phyloP scores from a whole-genome alignment of 1,284 basidiomycete species.

The Leccinum subspadiceum region DNA sequence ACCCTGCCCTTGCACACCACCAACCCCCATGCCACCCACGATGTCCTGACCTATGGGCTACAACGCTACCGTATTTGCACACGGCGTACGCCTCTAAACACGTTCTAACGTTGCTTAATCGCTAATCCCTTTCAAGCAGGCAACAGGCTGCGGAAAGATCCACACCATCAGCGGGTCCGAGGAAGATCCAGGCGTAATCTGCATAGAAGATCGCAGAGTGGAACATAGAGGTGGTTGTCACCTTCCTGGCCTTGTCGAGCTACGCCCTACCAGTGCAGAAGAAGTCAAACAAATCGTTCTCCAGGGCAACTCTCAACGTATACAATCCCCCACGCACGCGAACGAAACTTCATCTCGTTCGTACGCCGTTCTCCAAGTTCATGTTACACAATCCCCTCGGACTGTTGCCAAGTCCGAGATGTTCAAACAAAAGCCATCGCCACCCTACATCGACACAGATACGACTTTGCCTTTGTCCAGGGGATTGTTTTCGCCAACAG shows the following conservation, averaged over 20 bases:
- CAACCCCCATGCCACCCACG: no score
- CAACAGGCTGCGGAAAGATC: conserved; percentile 97
- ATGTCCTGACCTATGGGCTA: conserved; percentile 70
- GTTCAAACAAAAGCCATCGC: conserved; percentile 22
- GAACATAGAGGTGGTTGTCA: conserved; percentile 84
- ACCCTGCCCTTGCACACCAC: no score
- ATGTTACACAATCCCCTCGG: conserved; percentile 82
- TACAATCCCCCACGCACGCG: conserved; percentile 43
- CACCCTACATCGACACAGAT: conserved; percentile 26
- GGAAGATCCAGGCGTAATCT: conserved; percentile 87
- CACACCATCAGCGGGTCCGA: conserved; percentile 95
- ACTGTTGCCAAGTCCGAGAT: conserved; percentile 40
- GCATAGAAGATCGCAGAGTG: conserved; percentile 83
- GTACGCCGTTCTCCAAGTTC: conserved; percentile 93
- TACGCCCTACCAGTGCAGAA: conserved; percentile 76
- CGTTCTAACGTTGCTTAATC: conserved; percentile 1
- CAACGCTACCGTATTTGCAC: conserved; percentile 96
- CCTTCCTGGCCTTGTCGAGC: conserved; percentile 87
- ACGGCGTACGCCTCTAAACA: conserved; percentile 69
- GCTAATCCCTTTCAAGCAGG: conserved; percentile 52
- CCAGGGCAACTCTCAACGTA: conserved; percentile 82
- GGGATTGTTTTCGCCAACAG: conserved; percentile 46
- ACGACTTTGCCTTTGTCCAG: conserved; percentile 51
- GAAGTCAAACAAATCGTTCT: conserved; percentile 93
- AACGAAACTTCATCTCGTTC: conserved; percentile 95